Percentiles rank a stretch among this genome's conserved stretches.
Evolutionary conservation across 208 protist genomes (phyloP).

Genomic region (Leishmania aethiopica): DNA sequence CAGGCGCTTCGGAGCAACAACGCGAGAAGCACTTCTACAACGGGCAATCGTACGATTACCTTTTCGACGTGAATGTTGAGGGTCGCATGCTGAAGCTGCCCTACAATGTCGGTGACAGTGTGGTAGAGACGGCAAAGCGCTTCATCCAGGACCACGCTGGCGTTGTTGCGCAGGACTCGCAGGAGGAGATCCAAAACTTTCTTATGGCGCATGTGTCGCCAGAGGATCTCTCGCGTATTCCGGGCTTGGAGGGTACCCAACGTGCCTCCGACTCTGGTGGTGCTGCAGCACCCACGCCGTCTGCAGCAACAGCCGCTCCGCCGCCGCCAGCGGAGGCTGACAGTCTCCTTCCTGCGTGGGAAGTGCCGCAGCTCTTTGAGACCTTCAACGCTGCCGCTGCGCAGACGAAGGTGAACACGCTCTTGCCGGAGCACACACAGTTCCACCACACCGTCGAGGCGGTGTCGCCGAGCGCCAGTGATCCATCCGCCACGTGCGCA

Average conservation of each 20-base stretch:
- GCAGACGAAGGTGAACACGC: conserved; percentile 63
- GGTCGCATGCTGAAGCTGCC: conserved; percentile 83
- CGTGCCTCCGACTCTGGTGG: neutral
- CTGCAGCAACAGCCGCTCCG: neutral
- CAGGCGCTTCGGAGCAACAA: conserved; percentile 20
- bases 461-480: neutral
- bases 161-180: conserved; percentile 79
- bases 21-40: conserved; percentile 77
- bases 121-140: conserved; percentile 85
- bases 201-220: conserved; percentile 73
- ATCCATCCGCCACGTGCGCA: conserved; percentile 12
- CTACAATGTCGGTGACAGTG: conserved; percentile 91
- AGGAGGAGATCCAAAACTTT: conserved; percentile 94
- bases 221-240: conserved; percentile 41
- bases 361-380: conserved; percentile 33
- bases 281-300: neutral
- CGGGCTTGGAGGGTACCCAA: conserved; percentile 26
- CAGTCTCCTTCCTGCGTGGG: conserved; percentile 22
- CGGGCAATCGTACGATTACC: conserved; percentile 94
- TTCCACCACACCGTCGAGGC: conserved; percentile 16
- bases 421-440: conserved; percentile 15
- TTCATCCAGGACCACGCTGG: conserved; percentile 87
- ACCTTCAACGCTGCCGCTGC: conserved; percentile 53
- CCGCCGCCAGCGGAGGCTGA: neutral
- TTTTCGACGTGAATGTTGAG: conserved; percentile 95